Evolutionary conservation across 2,329 filamentous ascomycete genomes (phyloP).

Genomic region (Colletotrichum limetticola): DNA sequence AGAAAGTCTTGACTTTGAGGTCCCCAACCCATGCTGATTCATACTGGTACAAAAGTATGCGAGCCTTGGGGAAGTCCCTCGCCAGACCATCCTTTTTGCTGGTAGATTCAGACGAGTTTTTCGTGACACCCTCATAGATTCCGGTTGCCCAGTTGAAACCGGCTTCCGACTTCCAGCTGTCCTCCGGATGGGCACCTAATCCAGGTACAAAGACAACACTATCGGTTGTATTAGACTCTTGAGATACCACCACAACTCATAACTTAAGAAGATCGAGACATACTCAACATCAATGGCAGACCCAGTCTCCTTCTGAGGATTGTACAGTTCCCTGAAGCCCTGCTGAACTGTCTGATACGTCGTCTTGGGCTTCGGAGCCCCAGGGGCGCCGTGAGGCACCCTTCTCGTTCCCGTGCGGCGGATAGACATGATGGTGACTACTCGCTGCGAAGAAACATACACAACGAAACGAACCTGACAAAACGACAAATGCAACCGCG

Average conservation of each 20-base stretch:
- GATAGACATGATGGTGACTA: slow-evolving; percentile 28
- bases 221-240: slow-evolving; percentile 30
- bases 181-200: slow-evolving; percentile 50
- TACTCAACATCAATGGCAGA: slow-evolving; percentile 49
- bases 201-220: slow-evolving; percentile 55
- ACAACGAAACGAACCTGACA: not conserved
- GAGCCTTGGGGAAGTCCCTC: slow-evolving; percentile 51
- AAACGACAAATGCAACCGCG: not conserved
- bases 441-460: not conserved
- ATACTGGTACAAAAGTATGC: slow-evolving; percentile 53
- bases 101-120: slow-evolving; percentile 49
- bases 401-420: slow-evolving; percentile 26
- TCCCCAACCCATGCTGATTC: slow-evolving; percentile 53
- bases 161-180: slow-evolving; percentile 51
- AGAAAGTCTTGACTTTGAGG: slow-evolving; percentile 54
- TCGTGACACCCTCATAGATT: slow-evolving; percentile 44
- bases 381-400: slow-evolving; percentile 25
- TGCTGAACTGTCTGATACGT: slow-evolving; percentile 50
- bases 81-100: slow-evolving; percentile 45
- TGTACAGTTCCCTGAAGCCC: slow-evolving; percentile 51
- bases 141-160: slow-evolving; percentile 54
- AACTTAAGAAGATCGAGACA: slow-evolving; percentile 20
- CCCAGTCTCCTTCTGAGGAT: slow-evolving; percentile 41
- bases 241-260: not conserved
- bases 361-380: slow-evolving; percentile 41